phyloP scores from a whole-genome alignment of 257 asterid species.

The Solanum etuberosum region DNA sequence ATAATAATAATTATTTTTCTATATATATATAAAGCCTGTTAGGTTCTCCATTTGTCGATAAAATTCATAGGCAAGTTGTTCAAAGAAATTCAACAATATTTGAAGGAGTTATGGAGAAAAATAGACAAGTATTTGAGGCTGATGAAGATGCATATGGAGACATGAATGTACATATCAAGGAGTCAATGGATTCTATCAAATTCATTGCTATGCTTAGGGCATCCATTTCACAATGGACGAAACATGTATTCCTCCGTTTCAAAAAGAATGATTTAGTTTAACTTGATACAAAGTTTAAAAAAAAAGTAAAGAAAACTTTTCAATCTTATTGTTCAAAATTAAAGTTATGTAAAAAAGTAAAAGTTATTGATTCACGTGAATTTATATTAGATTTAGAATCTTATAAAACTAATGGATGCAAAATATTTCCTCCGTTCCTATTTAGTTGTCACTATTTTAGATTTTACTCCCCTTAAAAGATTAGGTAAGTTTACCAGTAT shows the following conservation, averaged over 20 bases:
- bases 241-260: conserved; percentile 14
- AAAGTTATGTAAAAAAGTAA: too few relatives aligned
- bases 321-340: neutral
- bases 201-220: conserved; percentile 54
- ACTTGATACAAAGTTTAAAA: neutral
- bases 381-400: too few relatives aligned
- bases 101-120: neutral
- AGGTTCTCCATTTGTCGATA: neutral
- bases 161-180: conserved; percentile 56
- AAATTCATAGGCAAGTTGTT: neutral
- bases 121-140: conserved; percentile 16
- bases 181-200: conserved; percentile 34
- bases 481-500: too few relatives aligned
- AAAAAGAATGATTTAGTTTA: too few relatives aligned
- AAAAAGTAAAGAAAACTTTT: too few relatives aligned
- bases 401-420: too few relatives aligned
- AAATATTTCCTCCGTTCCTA: too few relatives aligned
- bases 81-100: neutral
- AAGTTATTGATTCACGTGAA: too few relatives aligned
- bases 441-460: too few relatives aligned
- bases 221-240: conserved; percentile 66
- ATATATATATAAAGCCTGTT: neutral
- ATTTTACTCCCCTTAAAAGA: too few relatives aligned
- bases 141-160: conserved; percentile 60
- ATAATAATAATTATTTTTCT: too few relatives aligned